A percentile compares a stretch with the other conserved stretches of the same genome.
Evolutionary conservation across 108 stramenopile species (phyloP).

Genomic region (Nitzschia sp.): DNA sequence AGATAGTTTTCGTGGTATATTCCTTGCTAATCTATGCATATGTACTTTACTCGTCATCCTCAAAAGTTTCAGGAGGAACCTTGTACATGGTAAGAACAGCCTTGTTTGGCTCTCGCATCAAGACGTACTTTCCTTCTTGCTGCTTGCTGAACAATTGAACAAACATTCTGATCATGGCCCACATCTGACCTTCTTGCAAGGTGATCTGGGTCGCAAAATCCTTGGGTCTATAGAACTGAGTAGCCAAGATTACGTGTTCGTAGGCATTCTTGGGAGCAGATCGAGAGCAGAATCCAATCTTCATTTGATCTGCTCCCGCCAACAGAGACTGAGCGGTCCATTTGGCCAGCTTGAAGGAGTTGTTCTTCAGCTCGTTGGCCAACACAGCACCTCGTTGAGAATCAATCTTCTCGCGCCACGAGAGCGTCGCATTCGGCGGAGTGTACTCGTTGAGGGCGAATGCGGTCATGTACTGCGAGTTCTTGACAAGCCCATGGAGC

Average conservation of each 20-base stretch:
- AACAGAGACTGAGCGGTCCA: constrained; percentile 97
- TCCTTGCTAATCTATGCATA: too few relatives aligned
- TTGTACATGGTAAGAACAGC: constrained; percentile 90
- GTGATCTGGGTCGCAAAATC: constrained; percentile 97
- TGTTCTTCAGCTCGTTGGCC: constrained; percentile 98
- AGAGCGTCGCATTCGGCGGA: constrained; percentile 33
- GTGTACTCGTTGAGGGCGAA: constrained; percentile 96
- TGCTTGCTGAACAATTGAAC: constrained; percentile 85
- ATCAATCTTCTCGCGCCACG: constrained; percentile 93
- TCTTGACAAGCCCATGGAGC: constrained; percentile 80
- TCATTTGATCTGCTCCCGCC: constrained; percentile 97
- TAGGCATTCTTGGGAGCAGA: constrained; percentile 84
- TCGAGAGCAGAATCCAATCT: constrained; percentile 95
- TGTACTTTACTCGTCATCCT: constrained; percentile 85
- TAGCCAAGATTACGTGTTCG: constrained; percentile 92
- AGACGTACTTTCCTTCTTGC: constrained; percentile 95
- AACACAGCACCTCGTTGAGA: constrained; percentile 93
- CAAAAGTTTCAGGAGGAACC: constrained; percentile 92
- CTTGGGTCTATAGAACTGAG: constrained; percentile 94
- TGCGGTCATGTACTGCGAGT: constrained; percentile 90
- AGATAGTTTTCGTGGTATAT: too few relatives aligned
- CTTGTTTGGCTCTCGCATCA: constrained; percentile 97
- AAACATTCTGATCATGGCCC: constrained; percentile 97
- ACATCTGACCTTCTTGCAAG: constrained; percentile 92
- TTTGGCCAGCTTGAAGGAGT: constrained; percentile 96